Evolutionary conservation across 1,284 basidiomycete species (phyloP), one percentile per base, ranked within the genome.

Genomic region (Sporisorium sorghi): DNA sequence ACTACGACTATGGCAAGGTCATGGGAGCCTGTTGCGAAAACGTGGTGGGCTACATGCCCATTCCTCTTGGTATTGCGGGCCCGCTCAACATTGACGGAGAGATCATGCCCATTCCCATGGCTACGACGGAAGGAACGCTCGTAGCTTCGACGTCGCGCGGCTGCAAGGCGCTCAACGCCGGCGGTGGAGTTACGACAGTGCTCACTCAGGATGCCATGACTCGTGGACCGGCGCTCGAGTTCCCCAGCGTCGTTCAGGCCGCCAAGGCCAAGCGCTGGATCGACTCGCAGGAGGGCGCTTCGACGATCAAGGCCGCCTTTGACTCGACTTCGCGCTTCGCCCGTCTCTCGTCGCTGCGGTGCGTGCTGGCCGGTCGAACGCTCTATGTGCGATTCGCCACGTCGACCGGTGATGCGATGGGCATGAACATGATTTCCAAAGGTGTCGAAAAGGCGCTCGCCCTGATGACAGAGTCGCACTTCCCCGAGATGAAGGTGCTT

Each of bases 11-110:
- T 87, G 90, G 91, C 40, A 90, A 92, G 26, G 94, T 99, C 56
- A 90, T 96, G 76, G 96, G 96, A 67, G 95, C 96, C 5, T 99
- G 97, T 87, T 99, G 97, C 86, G 97, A 99, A 87, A 99, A 99
- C 85, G 97, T 99, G 51, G 90, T 99, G 49, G 97, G 97, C 23
- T 99, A 92, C 85, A 95, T 98, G 86, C 97, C 97, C 23, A 86
- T 99, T 37, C 97, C 97, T 0, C 90, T 99, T 58, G 97, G 97
- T 81, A 92, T 99, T 69, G 97, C 97, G 6, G 97, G 97, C 7
- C 97, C 97, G 2, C 89, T 99, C 51, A 92, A 90, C 59, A 89
- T 99, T 83, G 97, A 99, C 78, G 94, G 93, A 40, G 87, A 90
- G 69, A 85, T 91, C 49, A 90, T 91, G 80, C 96, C 91, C 53